Percentiles rank a stretch among this genome's conserved stretches.
phyloP scores from a whole-genome alignment of 176 grass and related monocot species.

The Melocanna baccifera region DNA sequence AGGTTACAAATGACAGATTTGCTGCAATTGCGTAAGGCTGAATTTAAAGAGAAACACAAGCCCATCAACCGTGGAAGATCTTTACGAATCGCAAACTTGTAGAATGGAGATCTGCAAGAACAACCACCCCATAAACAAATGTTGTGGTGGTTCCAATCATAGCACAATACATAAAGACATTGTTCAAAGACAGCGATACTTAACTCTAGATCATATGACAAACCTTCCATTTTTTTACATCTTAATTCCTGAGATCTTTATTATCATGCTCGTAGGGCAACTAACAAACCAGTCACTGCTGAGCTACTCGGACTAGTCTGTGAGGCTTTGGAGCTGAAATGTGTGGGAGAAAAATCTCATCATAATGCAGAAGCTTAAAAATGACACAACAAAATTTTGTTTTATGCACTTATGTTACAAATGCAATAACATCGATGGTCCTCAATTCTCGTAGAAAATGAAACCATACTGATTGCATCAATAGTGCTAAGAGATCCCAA shows the following conservation, averaged over 20 bases:
- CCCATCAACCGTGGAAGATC: neutral
- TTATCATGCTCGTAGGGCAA: neutral
- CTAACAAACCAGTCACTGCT: slow-evolving; percentile 17
- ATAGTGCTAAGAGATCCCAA: neutral
- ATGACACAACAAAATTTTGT: neutral
- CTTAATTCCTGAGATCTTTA: neutral
- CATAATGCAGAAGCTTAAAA: slow-evolving; percentile 2
- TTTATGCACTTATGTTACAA: neutral
- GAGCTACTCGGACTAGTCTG: slow-evolving; percentile 50
- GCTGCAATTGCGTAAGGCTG: neutral
- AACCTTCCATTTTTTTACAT: slow-evolving; percentile 19
- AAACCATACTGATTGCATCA: neutral
- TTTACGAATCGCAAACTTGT: neutral
- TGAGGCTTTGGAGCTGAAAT: slow-evolving; percentile 93
- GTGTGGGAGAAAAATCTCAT: neutral
- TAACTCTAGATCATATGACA: slow-evolving; percentile 6
- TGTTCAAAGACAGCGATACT: neutral
- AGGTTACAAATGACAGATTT: slow-evolving; percentile 8
- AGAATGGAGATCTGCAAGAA: neutral
- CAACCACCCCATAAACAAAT: neutral
- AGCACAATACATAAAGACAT: neutral
- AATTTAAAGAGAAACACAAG: neutral
- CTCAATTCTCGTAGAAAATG: neutral
- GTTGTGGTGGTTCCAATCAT: neutral
- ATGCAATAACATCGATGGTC: neutral